phyloP scores from a whole-genome alignment of 2,329 filamentous ascomycete species.

The Graphilbum fragrans region DNA sequence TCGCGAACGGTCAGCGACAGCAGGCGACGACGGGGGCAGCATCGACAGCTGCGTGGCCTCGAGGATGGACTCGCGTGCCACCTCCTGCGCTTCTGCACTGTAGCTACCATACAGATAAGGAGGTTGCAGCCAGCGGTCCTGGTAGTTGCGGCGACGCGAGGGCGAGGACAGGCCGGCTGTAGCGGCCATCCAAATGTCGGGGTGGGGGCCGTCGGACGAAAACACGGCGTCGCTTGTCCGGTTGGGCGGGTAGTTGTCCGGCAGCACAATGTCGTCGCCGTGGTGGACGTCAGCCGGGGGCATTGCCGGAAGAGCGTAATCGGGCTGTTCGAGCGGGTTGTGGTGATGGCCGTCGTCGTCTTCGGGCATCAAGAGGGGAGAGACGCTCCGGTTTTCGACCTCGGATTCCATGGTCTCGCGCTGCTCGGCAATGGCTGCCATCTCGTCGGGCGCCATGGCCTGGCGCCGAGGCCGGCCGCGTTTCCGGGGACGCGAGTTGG shows the following conservation, averaged over 20 bases:
- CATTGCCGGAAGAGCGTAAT: background rate
- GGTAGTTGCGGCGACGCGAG: background rate
- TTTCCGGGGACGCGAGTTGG: constrained; percentile 15
- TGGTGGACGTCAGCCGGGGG: background rate
- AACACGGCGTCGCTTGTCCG: background rate
- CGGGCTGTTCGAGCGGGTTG: too few species aligned
- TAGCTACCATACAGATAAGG: background rate
- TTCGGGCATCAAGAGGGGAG: background rate
- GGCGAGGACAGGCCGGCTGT: background rate
- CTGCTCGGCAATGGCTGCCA: constrained; percentile 14
- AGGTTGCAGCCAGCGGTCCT: background rate
- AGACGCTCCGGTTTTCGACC: background rate
- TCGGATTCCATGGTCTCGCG: constrained; percentile 1
- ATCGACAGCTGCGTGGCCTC: background rate
- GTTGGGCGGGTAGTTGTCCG: background rate
- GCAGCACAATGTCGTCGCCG: background rate
- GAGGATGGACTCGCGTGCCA: background rate
- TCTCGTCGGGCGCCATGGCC: constrained; percentile 13
- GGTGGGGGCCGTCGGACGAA: background rate
- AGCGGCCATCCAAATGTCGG: background rate
- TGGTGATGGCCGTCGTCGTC: background rate
- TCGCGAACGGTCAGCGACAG: too few species aligned
- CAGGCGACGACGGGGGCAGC: background rate
- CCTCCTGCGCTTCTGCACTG: background rate
- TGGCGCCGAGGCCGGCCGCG: constrained; percentile 19